These are phyloP conservation scores for Citrus reticulata DNA, from an alignment of 345 rosid species.

Conservation along the genomic window DNA sequence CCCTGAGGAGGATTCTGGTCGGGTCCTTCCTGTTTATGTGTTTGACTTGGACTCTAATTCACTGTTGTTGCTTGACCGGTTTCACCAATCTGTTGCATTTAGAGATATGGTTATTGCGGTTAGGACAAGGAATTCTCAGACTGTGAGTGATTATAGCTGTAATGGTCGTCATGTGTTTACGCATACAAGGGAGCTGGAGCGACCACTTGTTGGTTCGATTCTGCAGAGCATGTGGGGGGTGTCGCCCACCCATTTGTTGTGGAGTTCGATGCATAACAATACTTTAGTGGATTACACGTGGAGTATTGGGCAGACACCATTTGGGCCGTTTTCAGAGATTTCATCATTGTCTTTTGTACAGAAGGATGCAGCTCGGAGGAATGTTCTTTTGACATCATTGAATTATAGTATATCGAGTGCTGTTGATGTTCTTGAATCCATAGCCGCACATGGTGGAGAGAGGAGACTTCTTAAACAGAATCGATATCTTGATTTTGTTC, in stretches of 20 bases:
- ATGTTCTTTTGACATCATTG: slow-evolving; percentile 66
- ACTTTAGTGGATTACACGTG: slow-evolving; percentile 93
- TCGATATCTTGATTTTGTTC: slow-evolving; percentile 59
- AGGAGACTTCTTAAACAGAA: slow-evolving; percentile 62
- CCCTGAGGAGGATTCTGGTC: slow-evolving; percentile 68
- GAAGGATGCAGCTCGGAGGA: slow-evolving; percentile 92
- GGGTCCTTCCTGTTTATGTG: slow-evolving; percentile 89
- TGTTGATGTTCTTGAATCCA: slow-evolving; percentile 66
- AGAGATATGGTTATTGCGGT: slow-evolving; percentile 94
- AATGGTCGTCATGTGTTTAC: slow-evolving; percentile 90
- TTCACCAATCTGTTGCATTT: slow-evolving; percentile 86
- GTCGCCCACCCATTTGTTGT: slow-evolving; percentile 79
- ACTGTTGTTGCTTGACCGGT: slow-evolving; percentile 76
- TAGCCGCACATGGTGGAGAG: slow-evolving; percentile 81
- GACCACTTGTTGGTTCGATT: slow-evolving; percentile 86
- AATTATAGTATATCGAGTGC: slow-evolving; percentile 83
- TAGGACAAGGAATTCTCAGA: slow-evolving; percentile 76
- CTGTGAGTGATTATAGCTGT: slow-evolving; percentile 93
- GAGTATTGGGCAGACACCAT: slow-evolving; percentile 97
- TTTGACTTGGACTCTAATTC: slow-evolving; percentile 77
- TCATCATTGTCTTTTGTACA: slow-evolving; percentile 82
- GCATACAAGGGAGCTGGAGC: slow-evolving; percentile 74
- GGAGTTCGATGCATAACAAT: slow-evolving; percentile 82
- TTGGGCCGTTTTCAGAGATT: slow-evolving; percentile 90
- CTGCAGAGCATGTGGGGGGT: slow-evolving; percentile 99